Evolutionary conservation across 2,329 filamentous ascomycete species (phyloP), one percentile per base, ranked within the genome.

Genomic region (Stemphylium beticola): DNA sequence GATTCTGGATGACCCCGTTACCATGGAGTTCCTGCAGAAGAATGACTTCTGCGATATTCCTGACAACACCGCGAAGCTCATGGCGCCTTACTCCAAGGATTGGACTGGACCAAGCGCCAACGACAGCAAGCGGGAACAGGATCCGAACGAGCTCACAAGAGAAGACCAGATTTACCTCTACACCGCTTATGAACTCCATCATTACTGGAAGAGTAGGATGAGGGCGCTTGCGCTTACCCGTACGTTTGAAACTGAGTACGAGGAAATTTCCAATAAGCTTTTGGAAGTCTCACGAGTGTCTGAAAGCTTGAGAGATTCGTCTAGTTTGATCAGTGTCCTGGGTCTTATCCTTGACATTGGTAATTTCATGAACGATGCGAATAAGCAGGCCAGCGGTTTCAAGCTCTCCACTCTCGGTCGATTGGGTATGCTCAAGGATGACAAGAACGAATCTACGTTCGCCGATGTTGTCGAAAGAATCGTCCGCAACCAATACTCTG

Each of bases 361-460:
- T 76, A 99, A 99, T 77, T 99, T 96, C 83, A 99, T 99, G 95
- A 99, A 99, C 81, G 95, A 98, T 73, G 89, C 93, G 50, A 98
- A 97, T 79, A 99, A 99, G 80, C 95, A 98, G 78, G 95, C 95
- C 4, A 91, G 89, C 53, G 95, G 95, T 59, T 99, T 99, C 87
- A 99, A 99, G 81, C 86, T 99, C 12, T 95, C 92, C 71, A 97
- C 95, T 5, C 87, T 99, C 43, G 91, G 91, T 24, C 87, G 95
- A 50, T 81, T 99, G 50, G 93, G 90, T 57, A 98, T 99, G 93
- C 91, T 98, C 71, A 99, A 99, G 79, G 95, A 99, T 73, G 92
- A 96, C 80, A 97, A 97, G 83, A 99, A 99, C 76, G 90, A 98
- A 76, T 93, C 92, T 1, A 97, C 92, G 0, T 89, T 99, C 72